phyloP scores from a whole-genome alignment of 1,284 basidiomycete genomes.

The Malassezia equina region DNA sequence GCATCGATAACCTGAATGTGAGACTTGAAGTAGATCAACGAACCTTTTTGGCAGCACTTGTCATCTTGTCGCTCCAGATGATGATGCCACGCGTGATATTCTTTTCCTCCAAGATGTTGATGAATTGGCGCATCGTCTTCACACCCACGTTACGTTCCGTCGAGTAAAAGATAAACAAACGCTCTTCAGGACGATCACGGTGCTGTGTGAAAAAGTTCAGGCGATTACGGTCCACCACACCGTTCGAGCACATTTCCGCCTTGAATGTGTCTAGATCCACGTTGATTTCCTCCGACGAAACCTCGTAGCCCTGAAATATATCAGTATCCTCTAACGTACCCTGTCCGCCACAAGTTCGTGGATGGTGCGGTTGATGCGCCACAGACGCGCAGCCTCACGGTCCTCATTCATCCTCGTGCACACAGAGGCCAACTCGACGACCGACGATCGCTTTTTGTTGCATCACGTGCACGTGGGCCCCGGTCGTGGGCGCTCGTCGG shows the following conservation, averaged over 20 bases:
- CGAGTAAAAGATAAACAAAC: slow-evolving; percentile 85
- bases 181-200: slow-evolving; percentile 54
- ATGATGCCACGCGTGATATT: slow-evolving; percentile 83
- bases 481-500: not conserved
- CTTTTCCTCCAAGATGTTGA: slow-evolving; percentile 52
- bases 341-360: slow-evolving; percentile 86
- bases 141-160: slow-evolving; percentile 43
- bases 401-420: slow-evolving; percentile 46
- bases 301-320: slow-evolving; percentile 59
- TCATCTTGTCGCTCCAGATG: slow-evolving; percentile 92
- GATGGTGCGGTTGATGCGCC: slow-evolving; percentile 91
- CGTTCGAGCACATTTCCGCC: slow-evolving; percentile 52
- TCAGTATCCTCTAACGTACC: slow-evolving; percentile 12
- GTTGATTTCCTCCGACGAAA: slow-evolving; percentile 78
- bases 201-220: slow-evolving; percentile 44
- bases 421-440: not conserved
- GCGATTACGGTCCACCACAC: slow-evolving; percentile 35
- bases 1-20: slow-evolving; percentile 40
- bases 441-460: not conserved
- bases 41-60: slow-evolving; percentile 86
- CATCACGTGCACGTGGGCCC: slow-evolving; percentile 8
- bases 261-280: slow-evolving; percentile 68
- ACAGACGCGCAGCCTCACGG: slow-evolving; percentile 59
- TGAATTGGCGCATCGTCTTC: slow-evolving; percentile 46
- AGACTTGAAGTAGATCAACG: slow-evolving; percentile 24